phyloP scores from a whole-genome alignment of 2,329 filamentous ascomycete genomes.

The Venturia nashicola region DNA sequence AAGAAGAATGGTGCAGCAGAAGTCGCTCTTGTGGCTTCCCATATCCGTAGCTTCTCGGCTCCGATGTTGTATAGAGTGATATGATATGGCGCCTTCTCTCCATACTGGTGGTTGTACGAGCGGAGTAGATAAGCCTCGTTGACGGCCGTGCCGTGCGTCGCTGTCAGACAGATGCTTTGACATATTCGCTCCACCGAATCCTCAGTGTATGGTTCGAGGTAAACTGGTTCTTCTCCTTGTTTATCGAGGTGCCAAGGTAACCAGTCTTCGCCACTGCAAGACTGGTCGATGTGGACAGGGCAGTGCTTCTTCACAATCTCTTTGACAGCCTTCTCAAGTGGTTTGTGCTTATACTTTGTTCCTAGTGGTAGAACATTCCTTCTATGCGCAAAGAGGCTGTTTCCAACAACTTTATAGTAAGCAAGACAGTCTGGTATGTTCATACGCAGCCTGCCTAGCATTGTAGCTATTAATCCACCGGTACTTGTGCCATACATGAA shows the following conservation, averaged over 20 bases:
- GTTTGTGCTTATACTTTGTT: slow-evolving; percentile 38
- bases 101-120: slow-evolving; percentile 35
- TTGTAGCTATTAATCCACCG: slow-evolving; percentile 39
- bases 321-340: slow-evolving; percentile 34
- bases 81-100: slow-evolving; percentile 28
- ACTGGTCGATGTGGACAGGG: slow-evolving; percentile 23
- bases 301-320: slow-evolving; percentile 33
- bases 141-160: slow-evolving; percentile 34
- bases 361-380: slow-evolving; percentile 32
- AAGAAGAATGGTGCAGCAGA: slow-evolving; percentile 42
- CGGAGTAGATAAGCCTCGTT: slow-evolving; percentile 36
- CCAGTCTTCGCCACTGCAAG: slow-evolving; percentile 31
- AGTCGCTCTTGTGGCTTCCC: slow-evolving; percentile 39
- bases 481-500: slow-evolving; percentile 41
- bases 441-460: slow-evolving; percentile 38
- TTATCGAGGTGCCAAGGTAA: slow-evolving; percentile 29
- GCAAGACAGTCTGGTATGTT: slow-evolving; percentile 34
- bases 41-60: slow-evolving; percentile 34
- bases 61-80: slow-evolving; percentile 36
- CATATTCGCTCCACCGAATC: slow-evolving; percentile 9
- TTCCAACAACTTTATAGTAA: slow-evolving; percentile 33
- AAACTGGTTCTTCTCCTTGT: neutral
- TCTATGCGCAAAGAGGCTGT: slow-evolving; percentile 34
- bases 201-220: slow-evolving; percentile 1
- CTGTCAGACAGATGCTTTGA: slow-evolving; percentile 33